Base-by-base conservation (phyloP, 192 early-diverging fungal genomes). In the Mortierella antarctica region DNA sequence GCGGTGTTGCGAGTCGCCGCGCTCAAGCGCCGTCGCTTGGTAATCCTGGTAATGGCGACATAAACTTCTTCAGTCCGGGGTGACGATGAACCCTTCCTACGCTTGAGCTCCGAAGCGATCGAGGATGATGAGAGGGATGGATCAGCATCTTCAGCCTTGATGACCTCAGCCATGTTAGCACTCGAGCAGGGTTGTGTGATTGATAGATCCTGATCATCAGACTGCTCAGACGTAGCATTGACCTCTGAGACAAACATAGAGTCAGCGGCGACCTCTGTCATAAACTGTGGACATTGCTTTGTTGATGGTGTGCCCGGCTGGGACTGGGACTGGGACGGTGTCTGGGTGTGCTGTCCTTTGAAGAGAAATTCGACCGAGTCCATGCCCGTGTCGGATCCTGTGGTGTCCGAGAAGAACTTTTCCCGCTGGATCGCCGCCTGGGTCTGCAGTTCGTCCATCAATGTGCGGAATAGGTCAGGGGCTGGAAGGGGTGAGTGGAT, bases 321-420 rank as follows among this genome's bases (percentile, higher is more conserved):
- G 1, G 14, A 3, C 5, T 46, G 68, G 15, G 46, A 49, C 45
- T 63, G 64, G 13, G 49, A 41, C 50, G 62, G 70, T 8, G 21
- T 50, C 60, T 66, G 77, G 20, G 41, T 55, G 47, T 62, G 69
- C 11, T 67, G 70, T 31, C 69, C 69, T 40, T 72, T 62, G 60
- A 72, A 80, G 10, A 80, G 41, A 21, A 80, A 80, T 8, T 71
- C 61, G 23, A 78, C 75, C 12, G 75, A 78, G 48, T 70, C 75
- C 65, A 80, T 80, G 39, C 62, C 46, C 12, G 70, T 51, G 49
- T 55, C 59, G 46, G 74, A 69, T 14, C 65, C 70, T 23, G 60
- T 63, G 7, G 77, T 80, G 1, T 58, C 64, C 0, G 77, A 17
- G 63, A 62, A 80, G 70, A 68, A 80, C 52, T 70, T 70, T 71